phyloP scores from a whole-genome alignment of 2,329 filamentous ascomycete genomes.

The Leptographium flavum region DNA sequence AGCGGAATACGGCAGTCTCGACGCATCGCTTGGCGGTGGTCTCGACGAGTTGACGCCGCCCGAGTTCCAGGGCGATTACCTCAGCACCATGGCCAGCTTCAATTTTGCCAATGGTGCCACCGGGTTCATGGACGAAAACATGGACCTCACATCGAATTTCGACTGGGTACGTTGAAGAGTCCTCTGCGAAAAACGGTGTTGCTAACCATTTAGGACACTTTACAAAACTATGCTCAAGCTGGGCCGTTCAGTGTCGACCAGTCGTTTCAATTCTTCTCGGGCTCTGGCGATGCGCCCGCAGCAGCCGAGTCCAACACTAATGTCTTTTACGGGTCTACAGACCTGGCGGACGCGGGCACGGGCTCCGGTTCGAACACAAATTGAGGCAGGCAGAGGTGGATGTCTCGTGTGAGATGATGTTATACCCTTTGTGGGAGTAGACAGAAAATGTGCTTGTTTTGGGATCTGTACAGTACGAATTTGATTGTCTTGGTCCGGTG shows the following conservation, averaged over 20 bases:
- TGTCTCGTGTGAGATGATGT: neutral
- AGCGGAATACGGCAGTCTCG: constrained; percentile 28
- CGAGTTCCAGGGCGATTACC: constrained; percentile 22
- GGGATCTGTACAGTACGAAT: no score
- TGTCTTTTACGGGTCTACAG: neutral
- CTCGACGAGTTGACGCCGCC: constrained; percentile 15
- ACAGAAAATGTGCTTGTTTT: no score
- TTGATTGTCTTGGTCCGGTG: neutral
- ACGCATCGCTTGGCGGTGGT: constrained; percentile 21
- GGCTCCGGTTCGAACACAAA: neutral
- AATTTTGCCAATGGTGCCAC: constrained; percentile 26
- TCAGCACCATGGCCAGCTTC: constrained; percentile 14
- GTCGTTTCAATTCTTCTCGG: constrained; percentile 33
- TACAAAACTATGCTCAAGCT: constrained; percentile 43
- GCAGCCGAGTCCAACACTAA: neutral
- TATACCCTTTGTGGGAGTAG: no score
- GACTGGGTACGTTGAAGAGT: constrained; percentile 37
- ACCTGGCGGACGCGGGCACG: neutral
- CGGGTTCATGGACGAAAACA: constrained; percentile 14
- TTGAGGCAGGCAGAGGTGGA: neutral
- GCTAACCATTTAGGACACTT: no score
- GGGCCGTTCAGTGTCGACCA: constrained; percentile 38
- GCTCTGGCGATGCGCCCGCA: neutral
- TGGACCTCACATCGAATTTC: constrained; percentile 36
- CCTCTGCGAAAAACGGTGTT: no score